These are phyloP conservation scores for Stachybotrys chartarum DNA, from an alignment of 2,329 filamentous ascomycete genomes.

Conservation along the genomic window DNA sequence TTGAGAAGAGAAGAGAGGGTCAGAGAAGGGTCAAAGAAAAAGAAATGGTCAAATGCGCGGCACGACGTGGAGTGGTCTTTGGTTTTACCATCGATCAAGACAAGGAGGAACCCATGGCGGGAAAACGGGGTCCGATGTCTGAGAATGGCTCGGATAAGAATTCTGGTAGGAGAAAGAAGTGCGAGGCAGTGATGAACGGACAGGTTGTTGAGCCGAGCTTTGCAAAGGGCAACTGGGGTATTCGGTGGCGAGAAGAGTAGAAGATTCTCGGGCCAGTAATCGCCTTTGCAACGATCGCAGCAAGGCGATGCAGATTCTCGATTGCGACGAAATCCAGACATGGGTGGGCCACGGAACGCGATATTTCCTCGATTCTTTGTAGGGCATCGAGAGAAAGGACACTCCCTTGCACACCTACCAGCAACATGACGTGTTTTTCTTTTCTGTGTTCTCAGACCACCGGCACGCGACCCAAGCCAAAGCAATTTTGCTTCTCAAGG, in stretches of 20 bases:
- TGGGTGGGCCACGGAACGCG: too few relatives aligned
- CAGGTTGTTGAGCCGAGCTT: conserved; percentile 52
- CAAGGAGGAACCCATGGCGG: not conserved
- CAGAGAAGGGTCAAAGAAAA: conserved; percentile 35
- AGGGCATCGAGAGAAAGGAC: too few relatives aligned
- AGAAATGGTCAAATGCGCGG: conserved; percentile 56
- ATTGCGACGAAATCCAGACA: too few relatives aligned
- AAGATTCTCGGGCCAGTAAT: too few relatives aligned
- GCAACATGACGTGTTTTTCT: too few relatives aligned
- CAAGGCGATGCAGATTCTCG: too few relatives aligned
- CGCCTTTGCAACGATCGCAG: too few relatives aligned
- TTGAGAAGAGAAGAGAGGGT: conserved; percentile 39
- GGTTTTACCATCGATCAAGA: conserved; percentile 28
- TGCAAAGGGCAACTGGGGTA: conserved; percentile 53
- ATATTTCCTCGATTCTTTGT: too few relatives aligned
- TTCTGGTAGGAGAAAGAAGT: not conserved
- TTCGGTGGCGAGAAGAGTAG: conserved; percentile 49
- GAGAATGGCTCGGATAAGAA: not conserved
- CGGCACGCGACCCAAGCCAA: too few relatives aligned
- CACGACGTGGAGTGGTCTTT: conserved; percentile 52
- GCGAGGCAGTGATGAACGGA: conserved; percentile 52
- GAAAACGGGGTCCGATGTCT: not conserved
- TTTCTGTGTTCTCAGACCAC: too few relatives aligned
- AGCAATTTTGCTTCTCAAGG: too few relatives aligned
- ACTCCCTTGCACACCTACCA: too few relatives aligned